phyloP scores from a whole-genome alignment of 192 early-diverging fungal genomes.

The Ambispora gerdemannii region DNA sequence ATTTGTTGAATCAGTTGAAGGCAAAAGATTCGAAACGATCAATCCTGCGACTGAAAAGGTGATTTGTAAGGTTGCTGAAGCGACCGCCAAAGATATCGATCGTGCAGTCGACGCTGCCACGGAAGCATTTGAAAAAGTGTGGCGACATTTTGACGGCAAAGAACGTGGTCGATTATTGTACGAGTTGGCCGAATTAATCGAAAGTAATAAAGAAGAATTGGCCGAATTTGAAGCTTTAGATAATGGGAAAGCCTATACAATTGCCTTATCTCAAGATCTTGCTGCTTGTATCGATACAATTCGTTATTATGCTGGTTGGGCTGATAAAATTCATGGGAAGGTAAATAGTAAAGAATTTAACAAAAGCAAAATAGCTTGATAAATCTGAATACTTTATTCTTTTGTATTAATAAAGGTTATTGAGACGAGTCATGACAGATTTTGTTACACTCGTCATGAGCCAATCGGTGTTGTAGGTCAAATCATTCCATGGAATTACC shows the following conservation, averaged over 20 bases:
- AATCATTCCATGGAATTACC: slow-evolving; percentile 77
- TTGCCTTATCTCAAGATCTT: slow-evolving; percentile 64
- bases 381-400: neutral
- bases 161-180: slow-evolving; percentile 54
- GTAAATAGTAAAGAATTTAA: neutral
- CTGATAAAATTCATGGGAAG: slow-evolving; percentile 60
- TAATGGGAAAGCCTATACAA: slow-evolving; percentile 70
- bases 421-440: neutral
- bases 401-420: neutral
- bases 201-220: slow-evolving; percentile 46
- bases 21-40: slow-evolving; percentile 49
- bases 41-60: slow-evolving; percentile 68
- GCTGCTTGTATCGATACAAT: slow-evolving; percentile 58
- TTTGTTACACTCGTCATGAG: slow-evolving; percentile 51
- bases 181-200: slow-evolving; percentile 56
- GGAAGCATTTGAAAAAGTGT: slow-evolving; percentile 47
- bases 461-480: slow-evolving; percentile 71
- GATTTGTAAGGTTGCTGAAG: slow-evolving; percentile 57
- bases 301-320: slow-evolving; percentile 73
- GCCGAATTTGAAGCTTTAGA: slow-evolving; percentile 66
- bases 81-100: slow-evolving; percentile 57
- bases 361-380: neutral
- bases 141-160: slow-evolving; percentile 47
- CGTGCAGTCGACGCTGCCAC: slow-evolving; percentile 65
- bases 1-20: slow-evolving; percentile 52